Conservation (phyloP, 495 filamentous ascomycete species). For the Halenospora varia region DNA sequence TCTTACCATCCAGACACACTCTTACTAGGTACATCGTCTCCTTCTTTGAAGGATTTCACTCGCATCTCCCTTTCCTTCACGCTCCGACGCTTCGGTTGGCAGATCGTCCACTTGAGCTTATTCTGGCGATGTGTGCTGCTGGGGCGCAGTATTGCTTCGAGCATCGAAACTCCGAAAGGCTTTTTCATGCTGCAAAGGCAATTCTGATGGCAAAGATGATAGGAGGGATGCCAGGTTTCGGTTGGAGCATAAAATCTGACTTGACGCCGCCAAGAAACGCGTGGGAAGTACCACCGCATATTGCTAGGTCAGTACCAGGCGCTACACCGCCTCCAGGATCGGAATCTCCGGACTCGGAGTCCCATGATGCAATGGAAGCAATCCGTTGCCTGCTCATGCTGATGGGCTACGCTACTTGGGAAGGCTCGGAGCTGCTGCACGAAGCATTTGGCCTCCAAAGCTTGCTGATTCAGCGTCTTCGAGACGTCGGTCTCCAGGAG, state of each 20-base stretch:
- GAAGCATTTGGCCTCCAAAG: not conserved
- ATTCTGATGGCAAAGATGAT: constrained; percentile 78
- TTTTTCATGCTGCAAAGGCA: constrained; percentile 86
- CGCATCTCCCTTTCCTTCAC: constrained; percentile 91
- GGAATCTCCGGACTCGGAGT: not conserved
- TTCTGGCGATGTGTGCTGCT: constrained; percentile 91
- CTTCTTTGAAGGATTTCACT: constrained; percentile 90
- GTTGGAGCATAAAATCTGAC: constrained; percentile 61
- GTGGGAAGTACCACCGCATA: constrained; percentile 64
- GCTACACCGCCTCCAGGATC: not conserved
- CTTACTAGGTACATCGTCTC: constrained; percentile 85
- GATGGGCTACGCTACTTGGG: not conserved
- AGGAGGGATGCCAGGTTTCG: constrained; percentile 80
- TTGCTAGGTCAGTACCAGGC: constrained; percentile 23
- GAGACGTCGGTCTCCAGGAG: not conserved
- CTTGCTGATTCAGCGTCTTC: not conserved
- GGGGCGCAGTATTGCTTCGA: constrained; percentile 90
- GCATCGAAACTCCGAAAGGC: constrained; percentile 45
- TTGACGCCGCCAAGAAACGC: constrained; percentile 39
- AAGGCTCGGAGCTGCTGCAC: not conserved
- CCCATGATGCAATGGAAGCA: not conserved
- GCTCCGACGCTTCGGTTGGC: constrained; percentile 74
- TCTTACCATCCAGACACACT: constrained; percentile 75
- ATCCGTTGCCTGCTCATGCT: not conserved
- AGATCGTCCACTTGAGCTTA: constrained; percentile 79